phyloP scores from a whole-genome alignment of 106 monocot genomes.

The Apostasia ramifera region DNA sequence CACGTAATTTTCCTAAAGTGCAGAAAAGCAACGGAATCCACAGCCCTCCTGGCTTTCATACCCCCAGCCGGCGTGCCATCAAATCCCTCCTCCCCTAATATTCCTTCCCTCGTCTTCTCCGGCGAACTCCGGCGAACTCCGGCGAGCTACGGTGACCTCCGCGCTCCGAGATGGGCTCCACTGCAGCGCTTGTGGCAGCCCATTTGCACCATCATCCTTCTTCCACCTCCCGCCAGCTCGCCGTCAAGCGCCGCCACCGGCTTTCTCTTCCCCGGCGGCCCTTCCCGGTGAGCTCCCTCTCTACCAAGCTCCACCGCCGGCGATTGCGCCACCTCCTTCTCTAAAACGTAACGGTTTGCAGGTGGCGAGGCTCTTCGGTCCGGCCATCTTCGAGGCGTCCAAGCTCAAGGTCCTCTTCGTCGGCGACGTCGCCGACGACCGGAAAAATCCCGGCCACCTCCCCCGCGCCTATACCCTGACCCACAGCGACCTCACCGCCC shows the following conservation, averaged over 20 bases:
- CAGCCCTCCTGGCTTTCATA: no score
- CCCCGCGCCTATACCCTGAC: constrained; percentile 93
- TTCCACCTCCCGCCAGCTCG: background rate
- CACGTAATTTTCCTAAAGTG: no score
- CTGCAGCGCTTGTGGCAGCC: background rate
- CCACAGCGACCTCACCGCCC: constrained; percentile 89
- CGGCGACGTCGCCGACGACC: constrained; percentile 43
- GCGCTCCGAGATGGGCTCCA: background rate
- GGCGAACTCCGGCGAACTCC: no score
- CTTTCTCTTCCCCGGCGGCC: background rate
- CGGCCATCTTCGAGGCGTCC: constrained; percentile 88
- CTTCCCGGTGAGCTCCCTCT: background rate
- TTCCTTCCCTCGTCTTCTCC: no score
- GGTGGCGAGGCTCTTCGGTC: constrained; percentile 85
- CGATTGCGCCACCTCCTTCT: background rate
- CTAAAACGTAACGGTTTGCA: background rate
- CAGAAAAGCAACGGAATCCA: no score
- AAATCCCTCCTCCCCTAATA: no score
- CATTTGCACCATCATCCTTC: background rate
- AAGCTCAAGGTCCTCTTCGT: constrained; percentile 87
- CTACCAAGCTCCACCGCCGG: background rate
- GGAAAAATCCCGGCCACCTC: constrained; percentile 60
- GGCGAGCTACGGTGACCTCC: background rate
- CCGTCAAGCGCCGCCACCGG: background rate
- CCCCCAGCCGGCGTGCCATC: no score